Evolutionary conservation across 2,329 filamentous ascomycete species (phyloP), one percentile per base, ranked within the genome.

Genomic region (Arthrobotrys conoides): DNA sequence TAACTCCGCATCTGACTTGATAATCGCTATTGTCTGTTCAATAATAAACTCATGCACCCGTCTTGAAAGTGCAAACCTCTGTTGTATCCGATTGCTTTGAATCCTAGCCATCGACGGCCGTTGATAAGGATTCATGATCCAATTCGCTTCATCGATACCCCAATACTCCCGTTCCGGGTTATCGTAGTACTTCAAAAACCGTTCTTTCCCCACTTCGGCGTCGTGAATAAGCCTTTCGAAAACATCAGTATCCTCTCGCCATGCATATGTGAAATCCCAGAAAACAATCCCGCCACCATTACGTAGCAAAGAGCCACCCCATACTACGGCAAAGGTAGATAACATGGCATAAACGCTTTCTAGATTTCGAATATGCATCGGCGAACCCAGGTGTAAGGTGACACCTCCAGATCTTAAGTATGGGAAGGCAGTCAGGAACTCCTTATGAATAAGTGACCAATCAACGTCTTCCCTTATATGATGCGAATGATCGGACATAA

Each of bases 71-170:
- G 76, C 76, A 27, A 72, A 79, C 20, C 76, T 53, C 20, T 79
- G 76, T 38, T 79, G 76, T 41, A 72, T 73, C 8, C 76, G 44
- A 51, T 79, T 72, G 12, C 55, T 63, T 24, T 64, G 61, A 48
- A 78, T 72, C 48, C 75, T 53, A 6, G 49, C 69, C 53, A 78
- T 71, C 8, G 69, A 72, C 8, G 69, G 68, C 14, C 76, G 61
- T 41, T 73, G 68, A 12, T 79, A 72, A 14, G 76, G 76, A 30
- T 79, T 79, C 76, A 79, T 72, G 41, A 79, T 79, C 76, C 76
- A 79, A 14, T 61, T 46, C 18, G 76, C 53, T 38, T 79, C 76
- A 20, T 79, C 76, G 18, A 79, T 72, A 14, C 76, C 73, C 76
- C 76, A 79, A 46, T 69, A 79, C 30, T 79, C 76, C 14, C 76